Conservation (phyloP, 805 yeast genomes). For the Osmozyma mogii region DNA sequence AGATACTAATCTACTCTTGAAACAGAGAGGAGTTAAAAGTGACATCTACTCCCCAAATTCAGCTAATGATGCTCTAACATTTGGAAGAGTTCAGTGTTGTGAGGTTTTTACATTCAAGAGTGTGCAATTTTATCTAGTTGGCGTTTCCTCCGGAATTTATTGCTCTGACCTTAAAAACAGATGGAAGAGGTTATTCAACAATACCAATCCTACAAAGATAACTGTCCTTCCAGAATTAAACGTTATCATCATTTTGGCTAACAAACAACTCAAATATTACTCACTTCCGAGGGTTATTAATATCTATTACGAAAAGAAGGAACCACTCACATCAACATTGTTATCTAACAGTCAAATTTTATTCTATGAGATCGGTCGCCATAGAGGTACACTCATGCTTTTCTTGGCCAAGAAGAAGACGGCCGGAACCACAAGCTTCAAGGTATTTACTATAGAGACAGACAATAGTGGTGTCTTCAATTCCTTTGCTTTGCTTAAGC, state of each 20-base stretch:
- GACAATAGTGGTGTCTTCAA: conserved; percentile 45
- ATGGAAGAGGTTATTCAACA: conserved; percentile 55
- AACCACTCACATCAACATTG: conserved; percentile 38
- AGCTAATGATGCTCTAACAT: conserved; percentile 14
- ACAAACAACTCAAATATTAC: conserved; percentile 51
- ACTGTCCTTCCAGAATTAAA: conserved; percentile 51
- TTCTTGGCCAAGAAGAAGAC: conserved; percentile 48
- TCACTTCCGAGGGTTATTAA: conserved; percentile 54
- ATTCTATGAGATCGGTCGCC: conserved; percentile 62
- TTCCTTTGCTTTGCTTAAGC: conserved; percentile 30
- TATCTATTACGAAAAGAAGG: conserved; percentile 42
- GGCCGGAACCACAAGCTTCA: conserved; percentile 41
- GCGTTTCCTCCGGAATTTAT: conserved; percentile 58
- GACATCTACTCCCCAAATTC: conserved; percentile 22
- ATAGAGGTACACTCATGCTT: conserved; percentile 52
- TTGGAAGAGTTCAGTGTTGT: conserved; percentile 35
- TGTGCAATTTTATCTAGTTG: conserved; percentile 44
- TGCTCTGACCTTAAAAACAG: conserved; percentile 36
- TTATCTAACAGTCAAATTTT: conserved; percentile 42
- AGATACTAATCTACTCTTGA: conserved; percentile 16
- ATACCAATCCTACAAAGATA: conserved; percentile 48
- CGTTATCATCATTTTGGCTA: conserved; percentile 51
- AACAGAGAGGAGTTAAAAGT: conserved; percentile 15
- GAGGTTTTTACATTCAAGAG: conserved; percentile 39
- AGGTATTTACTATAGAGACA: conserved; percentile 48